Conservation (phyloP, 805 yeast genomes). For the Saccharomycodes ludwigii region DNA sequence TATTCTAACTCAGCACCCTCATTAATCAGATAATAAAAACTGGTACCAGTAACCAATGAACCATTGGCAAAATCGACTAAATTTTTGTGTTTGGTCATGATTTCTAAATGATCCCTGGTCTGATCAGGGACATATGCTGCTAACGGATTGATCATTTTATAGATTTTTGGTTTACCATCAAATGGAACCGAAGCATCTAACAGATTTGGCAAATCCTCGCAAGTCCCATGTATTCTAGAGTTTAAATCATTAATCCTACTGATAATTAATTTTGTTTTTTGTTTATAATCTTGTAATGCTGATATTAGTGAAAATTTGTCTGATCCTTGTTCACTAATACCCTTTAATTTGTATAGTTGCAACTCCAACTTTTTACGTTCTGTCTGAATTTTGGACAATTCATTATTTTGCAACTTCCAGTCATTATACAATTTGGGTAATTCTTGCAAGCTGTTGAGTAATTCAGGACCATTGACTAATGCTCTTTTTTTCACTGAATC, state of each 20-base stretch:
- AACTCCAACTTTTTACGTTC: slow-evolving; percentile 20
- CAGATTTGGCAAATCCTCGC: slow-evolving; percentile 51
- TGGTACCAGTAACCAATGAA: slow-evolving; percentile 60
- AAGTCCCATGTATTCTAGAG: slow-evolving; percentile 25
- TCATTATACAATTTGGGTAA: slow-evolving; percentile 19
- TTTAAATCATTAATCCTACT: slow-evolving; percentile 24
- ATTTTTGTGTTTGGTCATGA: slow-evolving; percentile 49
- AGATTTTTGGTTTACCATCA: slow-evolving; percentile 30
- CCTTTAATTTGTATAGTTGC: too few species aligned
- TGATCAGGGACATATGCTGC: slow-evolving; percentile 14
- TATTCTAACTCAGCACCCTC: slow-evolving; percentile 85
- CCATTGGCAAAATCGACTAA: slow-evolving; percentile 64
- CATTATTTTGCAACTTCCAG: slow-evolving; percentile 11
- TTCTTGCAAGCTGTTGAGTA: slow-evolving; percentile 15
- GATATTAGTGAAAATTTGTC: slow-evolving; percentile 9
- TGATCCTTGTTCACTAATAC: slow-evolving; percentile 9
- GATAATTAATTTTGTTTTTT: too few species aligned
- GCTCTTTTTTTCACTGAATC: slow-evolving; percentile 19
- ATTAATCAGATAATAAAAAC: slow-evolving; percentile 76
- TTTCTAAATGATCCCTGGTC: slow-evolving; percentile 47
- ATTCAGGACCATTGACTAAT: slow-evolving; percentile 12
- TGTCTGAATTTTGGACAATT: slow-evolving; percentile 19
- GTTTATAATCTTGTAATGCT: slow-evolving; percentile 13
- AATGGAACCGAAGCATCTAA: slow-evolving; percentile 37
- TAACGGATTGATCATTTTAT: slow-evolving; percentile 38